A percentile compares a stretch with the other conserved stretches of the same genome.
These are phyloP conservation scores for Lentinula lateritia DNA, from an alignment of 768 basidiomycete species.

Conservation along the genomic window DNA sequence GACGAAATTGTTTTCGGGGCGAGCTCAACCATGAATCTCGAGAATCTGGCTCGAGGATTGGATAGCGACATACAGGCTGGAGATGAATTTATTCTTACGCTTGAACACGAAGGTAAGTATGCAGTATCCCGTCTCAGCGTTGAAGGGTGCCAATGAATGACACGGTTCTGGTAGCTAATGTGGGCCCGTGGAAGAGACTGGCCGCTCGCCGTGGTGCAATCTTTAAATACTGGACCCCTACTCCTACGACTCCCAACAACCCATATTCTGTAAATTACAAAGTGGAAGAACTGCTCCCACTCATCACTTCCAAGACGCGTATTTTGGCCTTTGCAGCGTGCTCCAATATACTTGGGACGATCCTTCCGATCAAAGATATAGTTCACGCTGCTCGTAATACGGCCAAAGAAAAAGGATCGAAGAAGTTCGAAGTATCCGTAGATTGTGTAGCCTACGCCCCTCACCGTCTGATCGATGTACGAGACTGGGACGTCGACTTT, in stretches of 20 bases:
- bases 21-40: slow-evolving; percentile 63
- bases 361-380: slow-evolving; percentile 55
- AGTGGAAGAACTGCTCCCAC: slow-evolving; percentile 50
- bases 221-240: slow-evolving; percentile 56
- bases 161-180: slow-evolving; percentile 47
- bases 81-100: slow-evolving; percentile 76
- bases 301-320: slow-evolving; percentile 62
- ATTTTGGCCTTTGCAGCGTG: slow-evolving; percentile 70
- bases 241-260: slow-evolving; percentile 44
- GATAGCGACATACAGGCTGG: slow-evolving; percentile 47
- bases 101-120: slow-evolving; percentile 68
- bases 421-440: slow-evolving; percentile 60
- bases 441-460: slow-evolving; percentile 82
- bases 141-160: background rate
- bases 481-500: slow-evolving; percentile 74
- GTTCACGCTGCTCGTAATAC: slow-evolving; percentile 44
- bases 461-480: slow-evolving; percentile 65
- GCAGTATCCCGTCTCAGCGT: background rate
- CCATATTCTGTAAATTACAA: slow-evolving; percentile 60
- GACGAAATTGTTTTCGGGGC: slow-evolving; percentile 64
- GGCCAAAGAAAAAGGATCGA: slow-evolving; percentile 46
- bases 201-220: slow-evolving; percentile 50
- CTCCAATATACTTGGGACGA: slow-evolving; percentile 69
- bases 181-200: slow-evolving; percentile 71
- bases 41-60: slow-evolving; percentile 62